Base-by-base conservation (phyloP, 1,139 yeast species). In the Ogataea hybrid region DNA sequence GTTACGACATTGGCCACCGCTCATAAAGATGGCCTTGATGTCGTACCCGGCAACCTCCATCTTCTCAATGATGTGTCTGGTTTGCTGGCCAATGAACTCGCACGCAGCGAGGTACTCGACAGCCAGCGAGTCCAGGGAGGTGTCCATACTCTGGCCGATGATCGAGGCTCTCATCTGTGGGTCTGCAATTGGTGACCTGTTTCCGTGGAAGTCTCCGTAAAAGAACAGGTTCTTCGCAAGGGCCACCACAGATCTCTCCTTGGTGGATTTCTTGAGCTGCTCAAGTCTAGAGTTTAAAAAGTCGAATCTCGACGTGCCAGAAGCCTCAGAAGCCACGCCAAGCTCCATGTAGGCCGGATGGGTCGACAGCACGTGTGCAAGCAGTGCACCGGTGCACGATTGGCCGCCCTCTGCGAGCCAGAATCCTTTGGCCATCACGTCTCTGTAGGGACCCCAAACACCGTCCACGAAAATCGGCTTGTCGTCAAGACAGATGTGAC, bases 401-500 rank as follows among this genome's bases (percentile, higher is more conserved):
- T 92, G 98, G 15, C 98, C 98, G 58, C 98, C 98, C 68, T 92
- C 98, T n/a, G 97, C 96, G 55, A 89, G 74, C 97, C 97, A 92
- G 58, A 75, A 83, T 10, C 82, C 89, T 28, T 87, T 85, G 15
- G 94, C 86, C 71, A 92, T 74, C 9, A 87, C 96, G 62, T 90
- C 96, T 57, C 89, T 77, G 67, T 92, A 92, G 3, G 98, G 98
- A 16, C 98, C 98, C 98, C 98, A 92, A 25, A 92, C 97, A 44
- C 98, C 98, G 37, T 88, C 80, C 11, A 92, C 97, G 62, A 92
- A 90, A 37, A 88, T 79, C 0, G 96, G 86, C 25, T 86, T 84
- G 50, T 79, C 75, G 27, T 96, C 84, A 76, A 90, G 75, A 46
- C 89, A 90, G 56, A 92, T 79, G 64, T 92, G 98, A 63, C 98